Evolutionary conservation across 768 basidiomycete genomes (phyloP), one percentile per base, ranked within the genome.

Genomic region (Xerocomus brunneocitrinus): DNA sequence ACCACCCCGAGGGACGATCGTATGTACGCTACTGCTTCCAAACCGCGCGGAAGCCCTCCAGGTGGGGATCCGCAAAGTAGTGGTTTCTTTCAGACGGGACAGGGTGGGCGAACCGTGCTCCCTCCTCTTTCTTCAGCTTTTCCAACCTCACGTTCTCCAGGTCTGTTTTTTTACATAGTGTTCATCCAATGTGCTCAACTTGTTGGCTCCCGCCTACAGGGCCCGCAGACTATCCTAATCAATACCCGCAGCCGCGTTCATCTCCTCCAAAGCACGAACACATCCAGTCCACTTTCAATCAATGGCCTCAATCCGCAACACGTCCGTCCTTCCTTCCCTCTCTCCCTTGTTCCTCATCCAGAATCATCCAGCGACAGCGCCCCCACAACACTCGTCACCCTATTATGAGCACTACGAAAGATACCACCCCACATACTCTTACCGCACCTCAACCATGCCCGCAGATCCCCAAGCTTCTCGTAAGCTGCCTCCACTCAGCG

Each of bases 141-240:
- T 85, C 85, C 85, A 86, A 83, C 82, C 84, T 88, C 83, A 85
- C 85, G 79, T 83, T 86, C 84, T 85, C 81, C 87, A 89, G 87
- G 87, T 89, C 83, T 80, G 87, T 87, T 79, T 73, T 72, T 73
- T 74, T 78, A 73, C 76, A 66, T 78, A 71, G 74, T 79, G 71
- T 79, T 71, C 66, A 67, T 70, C 67, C 78, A 75, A 75, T 73
- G 65, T 73, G 74, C 80, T 83, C 80, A 83, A 82, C 74, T 72
- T 74, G 70, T 69, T 73, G 72, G 74, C 69, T 79, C 76, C 31
- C 71, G 65, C 74, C 69, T 76, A 73, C 72, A 86, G 85, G 76
- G 73, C 80, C 84, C 77, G 66, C 72, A 66, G 70, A 74, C 65
- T 80, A 80, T 73, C 64, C 79, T 71, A 79, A 73, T 66, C 73